These are phyloP conservation scores for barley (Hordeum vulgare) DNA, from an alignment of 176 grass and related monocot species.

Conservation along the genomic window DNA sequence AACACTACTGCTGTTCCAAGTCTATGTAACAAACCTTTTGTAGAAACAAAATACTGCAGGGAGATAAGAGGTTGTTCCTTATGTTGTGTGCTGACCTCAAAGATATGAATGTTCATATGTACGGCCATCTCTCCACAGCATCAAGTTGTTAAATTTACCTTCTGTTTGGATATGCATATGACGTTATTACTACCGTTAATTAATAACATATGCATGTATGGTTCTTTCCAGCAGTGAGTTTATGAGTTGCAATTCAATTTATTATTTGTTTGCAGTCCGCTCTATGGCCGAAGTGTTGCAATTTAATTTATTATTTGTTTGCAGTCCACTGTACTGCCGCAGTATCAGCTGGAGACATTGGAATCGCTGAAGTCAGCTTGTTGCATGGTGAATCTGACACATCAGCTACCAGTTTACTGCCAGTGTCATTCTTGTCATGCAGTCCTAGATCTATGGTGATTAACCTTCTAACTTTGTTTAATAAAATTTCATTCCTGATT, in stretches of 20 bases:
- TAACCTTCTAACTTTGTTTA: conserved; percentile 9
- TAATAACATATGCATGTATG: background rate
- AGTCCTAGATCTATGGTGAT: conserved; percentile 43
- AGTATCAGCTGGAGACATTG: conserved; percentile 25
- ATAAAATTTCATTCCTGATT: background rate
- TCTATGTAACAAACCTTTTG: background rate
- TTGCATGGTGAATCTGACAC: conserved; percentile 31
- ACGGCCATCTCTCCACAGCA: background rate
- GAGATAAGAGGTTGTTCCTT: background rate
- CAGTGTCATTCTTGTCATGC: conserved; percentile 36
- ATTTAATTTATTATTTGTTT: conserved; percentile 1
- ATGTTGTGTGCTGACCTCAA: background rate
- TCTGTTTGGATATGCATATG: background rate
- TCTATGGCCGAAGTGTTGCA: conserved; percentile 11
- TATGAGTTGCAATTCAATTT: background rate
- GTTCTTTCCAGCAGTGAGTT: background rate
- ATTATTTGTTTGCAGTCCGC: conserved; percentile 20
- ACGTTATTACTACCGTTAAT: background rate
- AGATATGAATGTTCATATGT: background rate
- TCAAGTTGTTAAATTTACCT: background rate
- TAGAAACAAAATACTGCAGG: background rate
- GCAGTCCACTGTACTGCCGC: conserved; percentile 26
- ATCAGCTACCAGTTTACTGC: conserved; percentile 36
- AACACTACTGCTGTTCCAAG: background rate
- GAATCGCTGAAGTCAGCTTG: conserved; percentile 31